These are phyloP conservation scores for Dictyostelium citrinum DNA, from an alignment of 78 protist genomes.

Conservation along the genomic window DNA sequence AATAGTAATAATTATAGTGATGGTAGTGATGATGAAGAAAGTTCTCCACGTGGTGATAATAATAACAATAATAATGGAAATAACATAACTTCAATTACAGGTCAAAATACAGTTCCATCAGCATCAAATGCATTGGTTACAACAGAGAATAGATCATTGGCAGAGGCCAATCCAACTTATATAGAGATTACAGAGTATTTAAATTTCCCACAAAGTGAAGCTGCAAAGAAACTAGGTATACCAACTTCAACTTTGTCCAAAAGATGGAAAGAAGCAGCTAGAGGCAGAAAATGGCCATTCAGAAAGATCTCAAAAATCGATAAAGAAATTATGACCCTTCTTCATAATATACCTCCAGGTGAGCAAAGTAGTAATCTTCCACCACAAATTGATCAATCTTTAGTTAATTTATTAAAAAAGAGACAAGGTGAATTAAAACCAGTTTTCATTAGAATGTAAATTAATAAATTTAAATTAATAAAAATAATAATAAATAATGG, in stretches of 20 bases:
- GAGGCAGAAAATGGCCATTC: conserved; percentile 83
- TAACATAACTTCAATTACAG: not conserved
- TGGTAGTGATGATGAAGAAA: not conserved
- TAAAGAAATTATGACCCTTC: conserved; percentile 82
- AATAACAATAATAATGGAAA: not conserved
- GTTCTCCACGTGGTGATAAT: not conserved
- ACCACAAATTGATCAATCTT: conserved; percentile 11
- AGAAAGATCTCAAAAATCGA: conserved; percentile 75
- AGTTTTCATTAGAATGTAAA: conserved; percentile 71
- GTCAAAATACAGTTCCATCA: not conserved
- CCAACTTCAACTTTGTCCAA: conserved; percentile 86
- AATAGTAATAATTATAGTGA: not conserved
- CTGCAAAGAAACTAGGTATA: conserved; percentile 78
- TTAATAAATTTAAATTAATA: not conserved
- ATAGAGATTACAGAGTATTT: conserved; percentile 83
- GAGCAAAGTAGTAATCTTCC: conserved; percentile 9
- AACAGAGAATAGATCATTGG: not conserved
- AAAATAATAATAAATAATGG: no score
- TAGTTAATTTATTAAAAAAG: conserved; percentile 31
- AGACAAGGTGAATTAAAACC: conserved; percentile 73
- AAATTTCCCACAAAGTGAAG: conserved; percentile 77
- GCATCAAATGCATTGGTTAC: not conserved
- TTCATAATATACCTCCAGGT: conserved; percentile 82
- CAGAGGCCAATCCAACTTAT: conserved; percentile 22
- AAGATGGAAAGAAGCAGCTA: conserved; percentile 88